These are phyloP conservation scores for Acanthochlamys bracteata DNA, from an alignment of 106 monocot genomes.

Conservation along the genomic window DNA sequence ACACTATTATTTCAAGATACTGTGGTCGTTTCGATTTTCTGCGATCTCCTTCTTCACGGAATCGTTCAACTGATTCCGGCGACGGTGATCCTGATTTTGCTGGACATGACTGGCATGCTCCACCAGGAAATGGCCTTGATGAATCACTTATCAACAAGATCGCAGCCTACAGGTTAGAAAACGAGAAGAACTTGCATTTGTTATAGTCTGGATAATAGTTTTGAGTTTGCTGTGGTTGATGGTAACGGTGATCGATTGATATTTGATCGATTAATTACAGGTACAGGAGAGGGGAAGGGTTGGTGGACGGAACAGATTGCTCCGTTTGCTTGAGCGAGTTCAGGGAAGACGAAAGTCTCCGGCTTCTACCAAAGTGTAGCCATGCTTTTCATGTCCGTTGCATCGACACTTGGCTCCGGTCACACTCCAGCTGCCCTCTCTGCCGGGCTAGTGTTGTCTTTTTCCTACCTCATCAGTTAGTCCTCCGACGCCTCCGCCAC, in stretches of 20 bases:
- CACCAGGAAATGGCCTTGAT: slow-evolving; percentile 42
- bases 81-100: slow-evolving; percentile 8
- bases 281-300: slow-evolving; percentile 47
- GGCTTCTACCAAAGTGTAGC: slow-evolving; percentile 63
- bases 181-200: too few relatives aligned
- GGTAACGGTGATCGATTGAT: too few relatives aligned
- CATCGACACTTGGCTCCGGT: slow-evolving; percentile 74
- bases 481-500: not conserved
- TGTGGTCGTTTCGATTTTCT: slow-evolving; percentile 36
- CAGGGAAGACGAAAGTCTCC: slow-evolving; percentile 51
- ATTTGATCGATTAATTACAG: not conserved
- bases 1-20: slow-evolving; percentile 66
- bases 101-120: slow-evolving; percentile 23
- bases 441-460: slow-evolving; percentile 52
- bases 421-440: slow-evolving; percentile 73
- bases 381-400: slow-evolving; percentile 74
- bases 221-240: too few relatives aligned
- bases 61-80: not conserved
- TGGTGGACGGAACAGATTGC: slow-evolving; percentile 52
- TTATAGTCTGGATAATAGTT: too few relatives aligned
- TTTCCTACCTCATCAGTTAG: not conserved
- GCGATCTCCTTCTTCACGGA: slow-evolving; percentile 1
- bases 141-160: slow-evolving; percentile 55
- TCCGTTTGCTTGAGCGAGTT: slow-evolving; percentile 76
- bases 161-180: slow-evolving; percentile 21